These are phyloP conservation scores for Linaria vulgaris DNA, from an alignment of 257 asterid species.

Conservation along the genomic window DNA sequence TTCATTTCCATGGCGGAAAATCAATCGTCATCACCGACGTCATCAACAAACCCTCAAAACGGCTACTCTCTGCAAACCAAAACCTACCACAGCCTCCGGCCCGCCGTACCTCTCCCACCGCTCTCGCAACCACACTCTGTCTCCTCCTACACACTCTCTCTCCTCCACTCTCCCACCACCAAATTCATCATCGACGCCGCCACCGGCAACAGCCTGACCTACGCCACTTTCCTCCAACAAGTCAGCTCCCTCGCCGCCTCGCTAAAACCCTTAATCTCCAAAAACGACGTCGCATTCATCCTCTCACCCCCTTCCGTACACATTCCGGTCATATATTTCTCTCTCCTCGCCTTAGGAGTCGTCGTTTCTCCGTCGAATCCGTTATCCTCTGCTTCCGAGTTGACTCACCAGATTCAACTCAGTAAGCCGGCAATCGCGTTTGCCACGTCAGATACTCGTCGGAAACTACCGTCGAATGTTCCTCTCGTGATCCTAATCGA, in stretches of 20 bases:
- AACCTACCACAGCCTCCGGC: constrained; percentile 58
- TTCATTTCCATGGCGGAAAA: constrained; percentile 40
- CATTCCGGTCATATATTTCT: constrained; percentile 71
- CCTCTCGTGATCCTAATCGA: constrained; percentile 47
- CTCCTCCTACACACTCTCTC: constrained; percentile 42
- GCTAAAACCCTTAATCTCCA: constrained; percentile 45
- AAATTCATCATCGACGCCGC: constrained; percentile 65
- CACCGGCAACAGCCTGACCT: constrained; percentile 46
- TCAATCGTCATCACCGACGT: background rate
- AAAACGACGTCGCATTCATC: constrained; percentile 69
- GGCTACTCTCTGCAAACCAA: constrained; percentile 57
- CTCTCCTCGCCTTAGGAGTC: constrained; percentile 72
- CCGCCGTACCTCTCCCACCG: constrained; percentile 58
- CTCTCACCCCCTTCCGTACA: constrained; percentile 69
- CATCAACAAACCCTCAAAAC: constrained; percentile 38
- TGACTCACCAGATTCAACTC: constrained; percentile 56
- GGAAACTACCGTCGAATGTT: constrained; percentile 40
- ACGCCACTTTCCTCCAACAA: constrained; percentile 53
- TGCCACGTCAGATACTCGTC: constrained; percentile 37
- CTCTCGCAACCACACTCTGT: constrained; percentile 55
- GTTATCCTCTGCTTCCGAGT: constrained; percentile 55
- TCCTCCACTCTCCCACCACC: constrained; percentile 46
- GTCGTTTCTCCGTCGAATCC: constrained; percentile 83
- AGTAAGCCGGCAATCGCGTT: constrained; percentile 58
- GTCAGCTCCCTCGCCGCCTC: constrained; percentile 53